These are phyloP conservation scores for Lagenaria siceraria DNA, from an alignment of 306 rosid genomes.

Conservation along the genomic window DNA sequence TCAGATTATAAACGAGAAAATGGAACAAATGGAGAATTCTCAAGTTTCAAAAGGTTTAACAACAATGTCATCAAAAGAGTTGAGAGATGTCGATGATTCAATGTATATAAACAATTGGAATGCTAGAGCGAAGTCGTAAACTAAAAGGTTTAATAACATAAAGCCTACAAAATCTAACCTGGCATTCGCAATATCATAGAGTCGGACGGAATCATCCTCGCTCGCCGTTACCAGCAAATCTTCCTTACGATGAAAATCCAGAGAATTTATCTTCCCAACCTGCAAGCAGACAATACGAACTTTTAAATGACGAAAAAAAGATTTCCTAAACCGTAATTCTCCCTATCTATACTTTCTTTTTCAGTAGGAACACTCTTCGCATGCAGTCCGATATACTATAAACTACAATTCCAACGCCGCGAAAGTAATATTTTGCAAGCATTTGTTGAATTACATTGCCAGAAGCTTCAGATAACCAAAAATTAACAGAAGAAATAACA, in stretches of 20 bases:
- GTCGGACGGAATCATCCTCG: slow-evolving; percentile 87
- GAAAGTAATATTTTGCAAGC: neutral
- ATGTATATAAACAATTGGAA: neutral
- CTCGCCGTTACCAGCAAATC: slow-evolving; percentile 80
- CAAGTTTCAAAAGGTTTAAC: neutral
- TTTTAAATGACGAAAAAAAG: neutral
- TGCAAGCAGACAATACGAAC: slow-evolving; percentile 13
- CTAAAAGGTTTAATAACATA: neutral
- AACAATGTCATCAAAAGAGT: neutral
- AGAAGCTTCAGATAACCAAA: neutral
- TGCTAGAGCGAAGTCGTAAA: neutral
- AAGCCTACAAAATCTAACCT: slow-evolving; percentile 40
- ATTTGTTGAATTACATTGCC: neutral
- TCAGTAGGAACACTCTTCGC: neutral
- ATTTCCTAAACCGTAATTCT: neutral
- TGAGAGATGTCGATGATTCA: neutral
- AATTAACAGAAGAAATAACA: neutral
- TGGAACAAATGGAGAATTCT: neutral
- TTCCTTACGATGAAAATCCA: slow-evolving; percentile 88
- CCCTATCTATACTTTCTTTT: neutral
- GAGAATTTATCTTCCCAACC: slow-evolving; percentile 76
- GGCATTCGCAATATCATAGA: slow-evolving; percentile 79
- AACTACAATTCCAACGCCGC: neutral
- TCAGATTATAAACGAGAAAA: neutral
- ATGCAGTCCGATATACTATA: neutral